These are phyloP conservation scores for Vitis labrusca DNA, from an alignment of 164 flowering plant species.

Conservation along the genomic window DNA sequence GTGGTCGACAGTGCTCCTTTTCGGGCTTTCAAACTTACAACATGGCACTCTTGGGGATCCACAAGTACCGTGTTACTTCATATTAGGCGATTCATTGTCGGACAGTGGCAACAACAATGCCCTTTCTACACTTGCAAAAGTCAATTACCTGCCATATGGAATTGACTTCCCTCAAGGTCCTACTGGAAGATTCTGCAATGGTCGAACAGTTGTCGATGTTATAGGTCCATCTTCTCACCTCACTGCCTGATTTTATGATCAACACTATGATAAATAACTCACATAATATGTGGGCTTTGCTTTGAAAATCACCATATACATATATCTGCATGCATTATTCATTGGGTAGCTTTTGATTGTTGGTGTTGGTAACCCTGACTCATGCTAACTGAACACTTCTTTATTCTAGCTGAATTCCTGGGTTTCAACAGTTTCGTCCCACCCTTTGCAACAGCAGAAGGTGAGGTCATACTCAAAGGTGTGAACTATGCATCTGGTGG, in stretches of 20 bases:
- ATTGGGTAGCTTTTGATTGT: too few species aligned
- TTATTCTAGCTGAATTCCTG: slow-evolving; percentile 25
- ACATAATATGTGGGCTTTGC: too few species aligned
- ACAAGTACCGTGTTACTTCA: slow-evolving; percentile 25
- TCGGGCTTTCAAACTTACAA: too few species aligned
- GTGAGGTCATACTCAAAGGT: slow-evolving; percentile 20
- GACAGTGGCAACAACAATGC: slow-evolving; percentile 23
- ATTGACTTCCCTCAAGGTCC: slow-evolving; percentile 19
- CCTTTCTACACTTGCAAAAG: slow-evolving; percentile 12
- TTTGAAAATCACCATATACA: too few species aligned
- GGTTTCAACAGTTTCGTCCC: slow-evolving; percentile 30
- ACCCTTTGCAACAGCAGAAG: slow-evolving; percentile 17
- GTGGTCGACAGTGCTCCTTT: too few species aligned
- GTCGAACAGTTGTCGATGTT: slow-evolving; percentile 10
- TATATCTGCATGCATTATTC: too few species aligned
- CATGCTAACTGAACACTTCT: neutral
- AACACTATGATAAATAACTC: too few species aligned
- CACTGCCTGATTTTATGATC: too few species aligned
- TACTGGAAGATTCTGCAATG: slow-evolving; percentile 28
- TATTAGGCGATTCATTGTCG: slow-evolving; percentile 22
- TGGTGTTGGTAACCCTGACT: too few species aligned
- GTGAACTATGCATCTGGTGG: slow-evolving; percentile 44
- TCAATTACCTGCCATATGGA: slow-evolving; percentile 24
- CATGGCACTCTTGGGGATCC: neutral
- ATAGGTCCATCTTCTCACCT: slow-evolving; percentile 9